phyloP scores from a whole-genome alignment of 257 asterid species.

The Penstemon newberryi region DNA sequence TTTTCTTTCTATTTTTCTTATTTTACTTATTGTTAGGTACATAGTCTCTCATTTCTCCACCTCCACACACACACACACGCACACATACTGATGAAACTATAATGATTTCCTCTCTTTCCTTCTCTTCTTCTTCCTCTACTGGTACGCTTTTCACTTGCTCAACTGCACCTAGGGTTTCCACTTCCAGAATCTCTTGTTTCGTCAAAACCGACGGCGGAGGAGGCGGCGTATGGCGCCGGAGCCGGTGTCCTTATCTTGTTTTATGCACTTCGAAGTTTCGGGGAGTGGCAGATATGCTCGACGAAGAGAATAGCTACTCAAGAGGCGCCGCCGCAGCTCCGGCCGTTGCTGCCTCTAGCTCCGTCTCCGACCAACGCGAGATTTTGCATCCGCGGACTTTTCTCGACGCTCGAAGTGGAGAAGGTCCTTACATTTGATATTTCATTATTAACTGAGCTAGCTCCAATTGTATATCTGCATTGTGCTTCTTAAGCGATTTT shows the following conservation, averaged over 20 bases:
- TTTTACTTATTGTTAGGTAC: not conserved
- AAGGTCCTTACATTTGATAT: constrained; percentile 43
- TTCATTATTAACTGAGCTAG: not conserved
- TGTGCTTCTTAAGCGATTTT: not conserved
- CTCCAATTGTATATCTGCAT: constrained; percentile 2
- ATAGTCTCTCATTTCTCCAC: not conserved
- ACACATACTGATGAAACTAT: constrained; percentile 31
- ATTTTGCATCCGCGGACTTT: constrained; percentile 51
- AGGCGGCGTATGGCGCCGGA: constrained; percentile 27
- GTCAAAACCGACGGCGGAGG: constrained; percentile 20
- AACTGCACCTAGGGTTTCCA: constrained; percentile 39
- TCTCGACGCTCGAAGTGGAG: constrained; percentile 60
- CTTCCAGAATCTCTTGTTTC: constrained; percentile 30
- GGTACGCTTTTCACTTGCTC: constrained; percentile 35
- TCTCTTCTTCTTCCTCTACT: constrained; percentile 39
- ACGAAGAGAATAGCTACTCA: constrained; percentile 39
- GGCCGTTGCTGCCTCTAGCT: constrained; percentile 39
- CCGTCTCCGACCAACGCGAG: constrained; percentile 45
- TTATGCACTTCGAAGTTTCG: constrained; percentile 44
- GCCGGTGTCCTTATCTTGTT: constrained; percentile 29
- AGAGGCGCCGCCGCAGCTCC: constrained; percentile 37
- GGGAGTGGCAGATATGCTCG: constrained; percentile 44
- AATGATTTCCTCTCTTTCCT: constrained; percentile 50
- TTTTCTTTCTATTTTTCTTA: not conserved
- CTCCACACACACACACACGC: constrained; percentile 26